These are phyloP conservation scores for Botrytis galanthina DNA, from an alignment of 2,329 filamentous ascomycete species.

Conservation along the genomic window DNA sequence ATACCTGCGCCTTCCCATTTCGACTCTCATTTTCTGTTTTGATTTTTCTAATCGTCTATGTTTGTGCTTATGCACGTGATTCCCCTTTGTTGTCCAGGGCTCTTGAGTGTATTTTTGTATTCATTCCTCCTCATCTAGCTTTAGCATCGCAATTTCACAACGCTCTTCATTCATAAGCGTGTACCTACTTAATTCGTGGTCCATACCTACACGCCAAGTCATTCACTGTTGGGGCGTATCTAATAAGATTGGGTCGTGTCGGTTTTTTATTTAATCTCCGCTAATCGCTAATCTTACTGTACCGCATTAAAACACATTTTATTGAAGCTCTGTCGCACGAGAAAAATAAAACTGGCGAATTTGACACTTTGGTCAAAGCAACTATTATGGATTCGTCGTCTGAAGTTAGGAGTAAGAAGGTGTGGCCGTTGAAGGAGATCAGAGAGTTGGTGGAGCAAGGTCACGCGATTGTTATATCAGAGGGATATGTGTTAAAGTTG, in stretches of 20 bases:
- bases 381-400: conserved; percentile 8
- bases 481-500: conserved; percentile 68
- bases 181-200: neutral
- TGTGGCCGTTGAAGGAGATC: conserved; percentile 15
- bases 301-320: neutral
- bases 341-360: neutral
- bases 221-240: neutral
- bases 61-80: neutral
- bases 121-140: neutral
- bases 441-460: conserved; percentile 14
- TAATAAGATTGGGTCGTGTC: conserved; percentile 7
- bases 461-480: conserved; percentile 15
- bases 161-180: neutral
- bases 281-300: conserved; percentile 5
- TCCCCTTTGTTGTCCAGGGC: neutral
- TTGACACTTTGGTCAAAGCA: conserved; percentile 13
- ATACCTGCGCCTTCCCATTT: neutral
- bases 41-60: neutral
- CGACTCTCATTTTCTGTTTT: neutral
- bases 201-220: conserved; percentile 3
- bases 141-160: neutral
- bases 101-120: neutral
- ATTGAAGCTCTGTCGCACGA: neutral
- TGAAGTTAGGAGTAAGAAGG: conserved; percentile 1
- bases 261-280: conserved; percentile 5